Conservation (phyloP, 257 asterid species). For the Ligustrum vulgare region DNA sequence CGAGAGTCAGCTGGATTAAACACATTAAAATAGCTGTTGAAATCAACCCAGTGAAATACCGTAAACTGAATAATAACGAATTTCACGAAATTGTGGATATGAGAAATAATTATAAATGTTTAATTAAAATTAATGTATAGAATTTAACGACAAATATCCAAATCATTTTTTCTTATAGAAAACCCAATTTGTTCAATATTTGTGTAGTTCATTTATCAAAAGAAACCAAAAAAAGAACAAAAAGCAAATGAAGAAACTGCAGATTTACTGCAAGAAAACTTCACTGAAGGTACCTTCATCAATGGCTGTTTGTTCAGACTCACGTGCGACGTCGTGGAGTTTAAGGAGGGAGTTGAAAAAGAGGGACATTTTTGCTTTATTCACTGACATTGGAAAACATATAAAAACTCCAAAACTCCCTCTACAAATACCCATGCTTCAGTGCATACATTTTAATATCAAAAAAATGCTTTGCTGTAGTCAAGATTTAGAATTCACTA, state of each 20-base stretch:
- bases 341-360: neutral
- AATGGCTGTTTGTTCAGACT: neutral
- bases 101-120: no score
- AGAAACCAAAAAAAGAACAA: no score
- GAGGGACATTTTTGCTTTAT: constrained; percentile 28
- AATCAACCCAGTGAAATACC: neutral
- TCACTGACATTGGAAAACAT: constrained; percentile 25
- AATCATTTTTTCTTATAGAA: no score
- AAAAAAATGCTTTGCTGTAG: constrained; percentile 28
- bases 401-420: constrained; percentile 3
- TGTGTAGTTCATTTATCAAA: no score
- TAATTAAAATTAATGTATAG: no score
- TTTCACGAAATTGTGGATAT: no score
- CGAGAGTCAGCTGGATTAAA: neutral
- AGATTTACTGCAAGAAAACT: neutral
- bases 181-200: neutral
- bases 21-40: neutral
- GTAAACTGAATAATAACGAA: no score
- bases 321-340: neutral
- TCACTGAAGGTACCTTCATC: neutral
- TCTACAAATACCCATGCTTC: neutral
- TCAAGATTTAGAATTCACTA: constrained; percentile 35
- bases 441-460: neutral
- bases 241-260: neutral
- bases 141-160: no score